phyloP scores from a whole-genome alignment of 257 asterid genomes.

The Scutellaria minor region DNA sequence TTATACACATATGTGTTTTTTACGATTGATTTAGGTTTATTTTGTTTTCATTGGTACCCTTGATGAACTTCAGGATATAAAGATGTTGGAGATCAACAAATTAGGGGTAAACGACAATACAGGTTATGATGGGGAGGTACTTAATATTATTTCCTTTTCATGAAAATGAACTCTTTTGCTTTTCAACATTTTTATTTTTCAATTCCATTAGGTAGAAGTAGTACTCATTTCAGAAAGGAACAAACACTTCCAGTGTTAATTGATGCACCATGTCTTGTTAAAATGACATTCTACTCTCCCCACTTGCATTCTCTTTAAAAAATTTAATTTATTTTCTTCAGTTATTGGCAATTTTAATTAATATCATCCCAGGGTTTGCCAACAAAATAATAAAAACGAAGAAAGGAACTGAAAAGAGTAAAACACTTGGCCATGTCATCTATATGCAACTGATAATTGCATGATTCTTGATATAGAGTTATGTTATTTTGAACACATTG shows the following conservation, averaged over 20 bases:
- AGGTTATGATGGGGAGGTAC: conserved; percentile 18
- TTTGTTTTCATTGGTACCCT: conserved; percentile 20
- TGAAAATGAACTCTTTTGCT: conserved; percentile 21
- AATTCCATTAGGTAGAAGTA: conserved; percentile 25
- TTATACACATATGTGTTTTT: too few species aligned
- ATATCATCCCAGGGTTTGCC: too few species aligned
- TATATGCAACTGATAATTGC: too few species aligned
- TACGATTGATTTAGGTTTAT: conserved; percentile 1
- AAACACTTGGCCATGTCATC: too few species aligned
- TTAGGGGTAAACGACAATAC: conserved; percentile 9
- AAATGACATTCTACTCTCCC: not conserved
- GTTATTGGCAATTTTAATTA: too few species aligned
- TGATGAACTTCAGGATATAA: conserved; percentile 25
- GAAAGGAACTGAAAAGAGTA: too few species aligned
- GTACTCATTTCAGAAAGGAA: conserved; percentile 8
- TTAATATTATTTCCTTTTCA: conserved; percentile 20
- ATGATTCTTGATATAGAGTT: too few species aligned
- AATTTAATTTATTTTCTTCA: not conserved
- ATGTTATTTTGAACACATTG: too few species aligned
- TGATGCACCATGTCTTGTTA: not conserved
- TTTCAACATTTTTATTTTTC: not conserved
- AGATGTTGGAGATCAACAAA: conserved; percentile 27
- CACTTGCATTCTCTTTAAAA: not conserved
- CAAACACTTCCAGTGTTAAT: not conserved
- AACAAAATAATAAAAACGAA: too few species aligned